Percentiles rank a stretch among this genome's conserved stretches.
These are phyloP conservation scores for Chiua virens DNA, from an alignment of 768 basidiomycete genomes.

Conservation along the genomic window DNA sequence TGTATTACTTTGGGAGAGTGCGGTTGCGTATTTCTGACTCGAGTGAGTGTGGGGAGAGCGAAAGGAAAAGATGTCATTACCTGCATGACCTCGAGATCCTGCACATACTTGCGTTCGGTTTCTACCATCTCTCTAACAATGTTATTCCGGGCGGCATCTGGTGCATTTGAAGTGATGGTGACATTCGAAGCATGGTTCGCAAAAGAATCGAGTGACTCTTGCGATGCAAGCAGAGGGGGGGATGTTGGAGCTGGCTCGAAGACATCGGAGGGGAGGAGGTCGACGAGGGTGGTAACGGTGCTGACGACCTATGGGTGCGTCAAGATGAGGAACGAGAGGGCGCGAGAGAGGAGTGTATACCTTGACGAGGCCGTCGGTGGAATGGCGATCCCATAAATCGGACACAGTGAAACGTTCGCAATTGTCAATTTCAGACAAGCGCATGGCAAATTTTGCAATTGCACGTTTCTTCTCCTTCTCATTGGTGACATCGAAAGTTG, in stretches of 20 bases:
- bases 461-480: constrained; percentile 89
- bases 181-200: constrained; percentile 41
- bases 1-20: constrained; percentile 76
- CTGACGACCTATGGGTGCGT: constrained; percentile 67
- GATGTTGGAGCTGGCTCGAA: constrained; percentile 66
- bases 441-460: constrained; percentile 90
- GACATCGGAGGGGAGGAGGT: constrained; percentile 65
- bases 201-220: constrained; percentile 62
- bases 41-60: constrained; percentile 13
- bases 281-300: constrained; percentile 83
- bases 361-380: constrained; percentile 94
- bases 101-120: constrained; percentile 95
- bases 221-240: constrained; percentile 51
- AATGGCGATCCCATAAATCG: constrained; percentile 87
- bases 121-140: constrained; percentile 88
- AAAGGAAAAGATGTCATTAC: constrained; percentile 38
- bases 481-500: constrained; percentile 63
- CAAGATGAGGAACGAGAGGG: not conserved
- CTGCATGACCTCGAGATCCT: constrained; percentile 96
- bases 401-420: constrained; percentile 88
- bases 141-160: constrained; percentile 69
- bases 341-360: constrained; percentile 41
- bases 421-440: constrained; percentile 66
- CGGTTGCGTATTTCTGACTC: constrained; percentile 81
- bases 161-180: constrained; percentile 50